Percentiles rank a stretch among this genome's conserved stretches.
Evolutionary conservation across 768 basidiomycete genomes (phyloP).

Genomic region (Gautieria morchelliformis): DNA sequence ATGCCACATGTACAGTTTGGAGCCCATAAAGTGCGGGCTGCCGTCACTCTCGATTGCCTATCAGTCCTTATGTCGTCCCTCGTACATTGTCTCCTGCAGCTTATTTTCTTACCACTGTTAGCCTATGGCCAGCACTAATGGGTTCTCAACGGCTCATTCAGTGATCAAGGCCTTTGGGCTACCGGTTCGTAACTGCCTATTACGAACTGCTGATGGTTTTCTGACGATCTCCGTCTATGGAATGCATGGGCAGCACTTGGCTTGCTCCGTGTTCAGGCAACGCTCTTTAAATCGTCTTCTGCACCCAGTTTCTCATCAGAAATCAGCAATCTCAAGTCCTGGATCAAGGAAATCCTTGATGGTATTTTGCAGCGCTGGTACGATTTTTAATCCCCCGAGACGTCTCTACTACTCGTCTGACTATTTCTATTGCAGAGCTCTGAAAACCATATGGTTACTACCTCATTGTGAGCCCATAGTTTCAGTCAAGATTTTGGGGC

Average conservation of each 20-base stretch:
- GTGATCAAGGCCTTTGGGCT: constrained; percentile 24
- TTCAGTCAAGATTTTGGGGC: too few species aligned
- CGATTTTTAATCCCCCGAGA: constrained; percentile 9
- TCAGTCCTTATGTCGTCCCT: too few species aligned
- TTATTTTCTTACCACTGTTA: too few species aligned
- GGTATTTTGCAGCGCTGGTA: constrained; percentile 21
- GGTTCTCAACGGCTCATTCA: constrained; percentile 3
- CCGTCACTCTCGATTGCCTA: too few species aligned
- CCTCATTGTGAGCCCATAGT: too few species aligned
- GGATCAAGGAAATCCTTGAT: constrained; percentile 28
- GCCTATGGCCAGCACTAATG: too few species aligned
- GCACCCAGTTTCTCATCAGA: constrained; percentile 21
- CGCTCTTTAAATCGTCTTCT: constrained; percentile 24
- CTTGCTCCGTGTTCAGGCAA: constrained; percentile 30
- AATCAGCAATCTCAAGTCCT: constrained; percentile 20
- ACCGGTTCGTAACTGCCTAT: constrained; percentile 19
- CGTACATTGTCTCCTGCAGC: too few species aligned
- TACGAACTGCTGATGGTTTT: neutral
- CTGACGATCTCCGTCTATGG: constrained; percentile 7
- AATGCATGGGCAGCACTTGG: constrained; percentile 35
- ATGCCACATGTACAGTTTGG: too few species aligned
- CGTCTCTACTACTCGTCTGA: neutral
- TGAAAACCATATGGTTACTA: too few species aligned
- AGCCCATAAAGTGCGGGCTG: too few species aligned
- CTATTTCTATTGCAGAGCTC: constrained; percentile 15